Evolutionary conservation across 345 rosid species (phyloP), one percentile per base, ranked within the genome.

Genomic region (Acer campestre): DNA sequence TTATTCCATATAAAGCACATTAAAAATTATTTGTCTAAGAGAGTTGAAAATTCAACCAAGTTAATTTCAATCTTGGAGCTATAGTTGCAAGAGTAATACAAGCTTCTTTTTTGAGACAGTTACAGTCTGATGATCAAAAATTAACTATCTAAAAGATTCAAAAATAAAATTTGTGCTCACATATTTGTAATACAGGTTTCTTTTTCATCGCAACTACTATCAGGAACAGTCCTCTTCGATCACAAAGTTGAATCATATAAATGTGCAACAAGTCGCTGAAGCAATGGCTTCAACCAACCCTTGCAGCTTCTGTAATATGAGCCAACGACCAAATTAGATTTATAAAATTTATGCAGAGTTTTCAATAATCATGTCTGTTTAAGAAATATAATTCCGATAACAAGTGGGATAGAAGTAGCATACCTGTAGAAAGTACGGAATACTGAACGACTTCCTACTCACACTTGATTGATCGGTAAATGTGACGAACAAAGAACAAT

Each of bases 381-480:
- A 35, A 35, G 38, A 61, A 10, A 4, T 7, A 22, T 22, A 20
- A 22, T 10, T 22, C 23, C 73, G 1, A 49, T 14, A 49, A 49
- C 16, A 17, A 56, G 61, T 16, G 59, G 16, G 67, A 23, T 23
- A 42, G 58, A 38, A 42, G 12, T 49, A 35, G 29, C 75, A 17
- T 71, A 78, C 76, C 75, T 62, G n/a, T 61, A 13, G 44, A 31
- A 20, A 40, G 23, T 35, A 4, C 14, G 56, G 63, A 63, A 20
- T 6, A 22, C 67, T 46, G 23, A 44, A 25, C 55, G 10, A 53
- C 58, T 68, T 62, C 75, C 73, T 82, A 78, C 68, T 82, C 84
- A 22, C 91, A 86, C 85, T 86, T 88, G 73, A 86, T 88, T 5
- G 88, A 88, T 59, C 77, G 78, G 66, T 88, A 84, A 62, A 88